Base-by-base conservation (phyloP, 148 eudicot species). In the Bassia scoparia region DNA sequence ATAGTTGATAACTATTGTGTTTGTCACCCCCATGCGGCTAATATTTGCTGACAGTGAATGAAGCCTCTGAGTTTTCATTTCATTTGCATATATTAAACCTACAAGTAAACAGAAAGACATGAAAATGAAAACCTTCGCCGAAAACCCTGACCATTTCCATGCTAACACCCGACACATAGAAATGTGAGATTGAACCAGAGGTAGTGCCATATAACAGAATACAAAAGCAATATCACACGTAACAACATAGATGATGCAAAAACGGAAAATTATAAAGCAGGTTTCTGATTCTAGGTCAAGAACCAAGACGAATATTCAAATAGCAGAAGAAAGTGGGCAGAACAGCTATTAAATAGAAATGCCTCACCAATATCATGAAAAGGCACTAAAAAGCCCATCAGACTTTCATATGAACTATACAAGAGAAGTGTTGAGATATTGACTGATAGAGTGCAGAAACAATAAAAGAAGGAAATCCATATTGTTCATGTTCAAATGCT, bases 21-120 rank as follows among this genome's bases (percentile, higher is more conserved):
- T 95, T 77, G 98, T 95, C 61, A 95, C 98, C 62, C 98, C 98
- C 97, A 95, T 83, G 46, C 98, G 93, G 74, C 87, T 85, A 74
- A 95, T 76, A 81, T 95, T 95, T 64, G 96, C 97, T 33, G 93
- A 85, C 34, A 95, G 93, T 49, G 96, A 91, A 73, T 84, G 89
- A 69, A 95, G 93, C 76, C 98, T 91, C 68, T 88, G 81, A 68
- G 65, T 80, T 82, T 95, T 95, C 89, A 95, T 95, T 85, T 95
- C 97, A 84, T 95, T 95, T 61, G 98, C 98, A 77, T 80, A 89
- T 67, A 95, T 61, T 61, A 95, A 74, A 67, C 98, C 98, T 95
- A 37, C 73, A 81, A 35, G 30, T 56, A 64, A 24, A 37, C 8
- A 24, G 62, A n/a, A n/a, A n/a, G n/a, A n/a, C n/a, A 24, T 61